A percentile compares a stretch with the other conserved stretches of the same genome.
These are phyloP conservation scores for Saccharomycopsis fermentans DNA, from an alignment of 805 yeast species.

Conservation along the genomic window DNA sequence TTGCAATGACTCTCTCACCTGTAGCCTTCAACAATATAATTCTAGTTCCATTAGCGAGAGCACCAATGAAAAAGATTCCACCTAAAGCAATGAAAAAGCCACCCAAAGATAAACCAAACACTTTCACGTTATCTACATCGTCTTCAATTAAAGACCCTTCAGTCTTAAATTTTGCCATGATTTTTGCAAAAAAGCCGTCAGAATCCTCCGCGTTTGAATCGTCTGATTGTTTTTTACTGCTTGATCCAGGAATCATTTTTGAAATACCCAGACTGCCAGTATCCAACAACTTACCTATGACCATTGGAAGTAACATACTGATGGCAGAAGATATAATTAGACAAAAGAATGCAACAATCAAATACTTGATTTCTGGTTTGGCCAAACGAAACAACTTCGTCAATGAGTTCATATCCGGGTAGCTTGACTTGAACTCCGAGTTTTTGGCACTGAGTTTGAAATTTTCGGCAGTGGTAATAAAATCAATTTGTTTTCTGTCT, in stretches of 20 bases:
- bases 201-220: slow-evolving; percentile 20
- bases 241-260: slow-evolving; percentile 1
- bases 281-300: slow-evolving; percentile 82
- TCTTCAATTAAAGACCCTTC: slow-evolving; percentile 21
- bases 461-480: slow-evolving; percentile 2
- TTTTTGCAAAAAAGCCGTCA: slow-evolving; percentile 15
- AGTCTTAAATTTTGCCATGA: slow-evolving; percentile 1
- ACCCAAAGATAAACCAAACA: slow-evolving; percentile 51
- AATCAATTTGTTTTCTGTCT: neutral
- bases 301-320: slow-evolving; percentile 69
- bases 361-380: slow-evolving; percentile 43
- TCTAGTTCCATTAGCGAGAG: slow-evolving; percentile 72
- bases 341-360: slow-evolving; percentile 52
- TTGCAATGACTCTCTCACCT: slow-evolving; percentile 82
- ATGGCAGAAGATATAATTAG: slow-evolving; percentile 66
- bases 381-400: slow-evolving; percentile 45
- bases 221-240: slow-evolving; percentile 17
- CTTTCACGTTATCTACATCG: slow-evolving; percentile 25
- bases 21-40: slow-evolving; percentile 63
- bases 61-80: slow-evolving; percentile 59
- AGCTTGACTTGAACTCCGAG: slow-evolving; percentile 3
- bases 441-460: slow-evolving; percentile 11
- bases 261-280: slow-evolving; percentile 30
- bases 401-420: slow-evolving; percentile 16
- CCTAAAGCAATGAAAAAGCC: slow-evolving; percentile 56